Evolutionary conservation across 2,329 filamentous ascomycete species (phyloP).

Genomic region (Camillea tinctor): DNA sequence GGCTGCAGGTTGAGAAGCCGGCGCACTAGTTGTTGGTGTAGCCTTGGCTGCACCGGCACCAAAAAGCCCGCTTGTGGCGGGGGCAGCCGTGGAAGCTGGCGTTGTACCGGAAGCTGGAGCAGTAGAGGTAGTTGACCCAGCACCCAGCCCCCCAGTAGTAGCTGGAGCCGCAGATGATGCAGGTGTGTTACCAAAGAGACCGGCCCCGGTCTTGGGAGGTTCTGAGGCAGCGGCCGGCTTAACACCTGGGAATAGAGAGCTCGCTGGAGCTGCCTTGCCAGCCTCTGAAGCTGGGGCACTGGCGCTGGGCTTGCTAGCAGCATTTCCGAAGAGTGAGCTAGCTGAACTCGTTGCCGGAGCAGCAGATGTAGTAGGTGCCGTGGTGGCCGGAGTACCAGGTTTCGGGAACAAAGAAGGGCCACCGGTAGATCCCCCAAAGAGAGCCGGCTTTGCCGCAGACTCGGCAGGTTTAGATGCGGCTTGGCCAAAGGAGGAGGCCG

Average conservation of each 20-base stretch:
- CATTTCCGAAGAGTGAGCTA: constrained; percentile 19
- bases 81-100: constrained; percentile 31
- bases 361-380: constrained; percentile 15
- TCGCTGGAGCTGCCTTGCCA: constrained; percentile 22
- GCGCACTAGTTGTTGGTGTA: constrained; percentile 30
- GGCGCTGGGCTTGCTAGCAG: constrained; percentile 19
- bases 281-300: constrained; percentile 27
- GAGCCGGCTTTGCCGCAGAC: constrained; percentile 17
- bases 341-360: constrained; percentile 20
- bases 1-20: constrained; percentile 25
- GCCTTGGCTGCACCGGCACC: constrained; percentile 32
- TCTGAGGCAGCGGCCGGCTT: constrained; percentile 28
- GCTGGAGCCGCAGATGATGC: constrained; percentile 25
- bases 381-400: constrained; percentile 13
- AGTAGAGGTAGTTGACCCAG: constrained; percentile 26
- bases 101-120: constrained; percentile 24
- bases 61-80: constrained; percentile 31
- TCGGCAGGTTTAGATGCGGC: constrained; percentile 25
- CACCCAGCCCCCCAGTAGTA: constrained; percentile 21
- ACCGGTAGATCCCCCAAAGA: constrained; percentile 23
- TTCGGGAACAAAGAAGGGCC: constrained; percentile 24
- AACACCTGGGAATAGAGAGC: constrained; percentile 28
- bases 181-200: constrained; percentile 28
- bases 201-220: constrained; percentile 27
- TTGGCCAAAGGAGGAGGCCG: constrained; percentile 20